Evolutionary conservation across 129 eudicot species (phyloP).

Genomic region (Lactuca saligna): DNA sequence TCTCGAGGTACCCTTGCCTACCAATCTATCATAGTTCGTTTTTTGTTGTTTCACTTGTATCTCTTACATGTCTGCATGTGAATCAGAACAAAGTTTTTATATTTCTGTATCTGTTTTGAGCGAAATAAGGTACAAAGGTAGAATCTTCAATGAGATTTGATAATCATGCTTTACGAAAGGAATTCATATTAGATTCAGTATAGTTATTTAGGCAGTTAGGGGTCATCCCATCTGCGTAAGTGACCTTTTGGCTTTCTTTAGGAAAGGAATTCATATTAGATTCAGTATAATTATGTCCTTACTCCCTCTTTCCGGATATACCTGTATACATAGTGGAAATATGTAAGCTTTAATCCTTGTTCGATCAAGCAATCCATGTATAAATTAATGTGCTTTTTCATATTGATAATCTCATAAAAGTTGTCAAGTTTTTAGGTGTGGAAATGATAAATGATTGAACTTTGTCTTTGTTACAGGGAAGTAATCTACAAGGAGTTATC

Average conservation of each 20-base stretch:
- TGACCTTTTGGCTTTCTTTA: no score
- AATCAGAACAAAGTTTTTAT: background rate
- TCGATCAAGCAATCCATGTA: background rate
- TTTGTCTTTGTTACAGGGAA: conserved; percentile 43
- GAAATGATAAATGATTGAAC: background rate
- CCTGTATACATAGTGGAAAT: no score
- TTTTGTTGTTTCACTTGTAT: conserved; percentile 3
- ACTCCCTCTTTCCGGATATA: no score
- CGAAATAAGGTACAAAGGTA: conserved; percentile 1
- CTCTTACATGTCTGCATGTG: background rate
- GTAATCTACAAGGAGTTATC: conserved; percentile 57
- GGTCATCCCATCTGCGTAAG: no score
- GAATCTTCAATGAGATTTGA: conserved; percentile 2
- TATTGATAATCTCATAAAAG: background rate
- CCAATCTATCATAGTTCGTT: conserved; percentile 11
- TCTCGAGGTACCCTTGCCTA: conserved; percentile 37
- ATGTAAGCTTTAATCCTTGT: no score
- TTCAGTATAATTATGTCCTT: background rate
- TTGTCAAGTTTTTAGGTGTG: conserved; percentile 6
- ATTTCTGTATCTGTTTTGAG: conserved; percentile 1
- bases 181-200: background rate
- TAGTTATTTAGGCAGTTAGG: background rate
- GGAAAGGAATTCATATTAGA: no score
- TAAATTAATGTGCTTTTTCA: conserved; percentile 1
- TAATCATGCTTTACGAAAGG: conserved; percentile 3